phyloP scores from a whole-genome alignment of 768 basidiomycete species.

The Tulasnella sp. region DNA sequence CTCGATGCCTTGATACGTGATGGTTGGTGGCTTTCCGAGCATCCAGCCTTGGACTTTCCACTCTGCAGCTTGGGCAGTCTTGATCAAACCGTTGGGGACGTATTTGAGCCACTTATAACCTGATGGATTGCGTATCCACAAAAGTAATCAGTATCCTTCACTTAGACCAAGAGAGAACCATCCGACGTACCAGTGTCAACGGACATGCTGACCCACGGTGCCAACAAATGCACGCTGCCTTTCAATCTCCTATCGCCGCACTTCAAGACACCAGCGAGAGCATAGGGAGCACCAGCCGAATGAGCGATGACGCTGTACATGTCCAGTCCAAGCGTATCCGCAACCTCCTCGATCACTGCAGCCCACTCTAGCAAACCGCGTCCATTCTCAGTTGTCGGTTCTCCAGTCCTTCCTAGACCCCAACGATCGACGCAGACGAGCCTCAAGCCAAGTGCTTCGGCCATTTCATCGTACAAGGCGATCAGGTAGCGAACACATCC shows the following conservation, averaged over 20 bases:
- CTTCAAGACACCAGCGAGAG: slow-evolving; percentile 78
- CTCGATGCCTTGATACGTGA: slow-evolving; percentile 82
- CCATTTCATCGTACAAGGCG: slow-evolving; percentile 96
- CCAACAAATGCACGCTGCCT: slow-evolving; percentile 82
- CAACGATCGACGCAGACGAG: slow-evolving; percentile 96
- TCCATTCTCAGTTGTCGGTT: slow-evolving; percentile 50
- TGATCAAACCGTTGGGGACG: slow-evolving; percentile 86
- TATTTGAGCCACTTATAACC: slow-evolving; percentile 97
- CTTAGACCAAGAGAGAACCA: neutral
- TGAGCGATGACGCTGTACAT: slow-evolving; percentile 91
- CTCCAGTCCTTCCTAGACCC: slow-evolving; percentile 87
- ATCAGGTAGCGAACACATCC: slow-evolving; percentile 94
- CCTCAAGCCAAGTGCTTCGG: slow-evolving; percentile 75
- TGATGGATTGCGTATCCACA: neutral
- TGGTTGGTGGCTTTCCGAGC: slow-evolving; percentile 89
- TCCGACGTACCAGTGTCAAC: slow-evolving; percentile 66
- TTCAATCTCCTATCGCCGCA: slow-evolving; percentile 62
- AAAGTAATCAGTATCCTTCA: neutral
- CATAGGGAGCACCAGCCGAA: slow-evolving; percentile 93
- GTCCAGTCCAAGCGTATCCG: slow-evolving; percentile 71
- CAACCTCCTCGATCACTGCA: slow-evolving; percentile 81
- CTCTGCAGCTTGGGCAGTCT: slow-evolving; percentile 94
- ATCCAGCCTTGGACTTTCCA: slow-evolving; percentile 97
- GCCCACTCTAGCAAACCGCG: slow-evolving; percentile 90
- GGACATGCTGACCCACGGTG: slow-evolving; percentile 93